A percentile compares a stretch with the other conserved stretches of the same genome.
These are phyloP conservation scores for Podospora australis DNA, from an alignment of 495 filamentous ascomycete genomes.

Conservation along the genomic window DNA sequence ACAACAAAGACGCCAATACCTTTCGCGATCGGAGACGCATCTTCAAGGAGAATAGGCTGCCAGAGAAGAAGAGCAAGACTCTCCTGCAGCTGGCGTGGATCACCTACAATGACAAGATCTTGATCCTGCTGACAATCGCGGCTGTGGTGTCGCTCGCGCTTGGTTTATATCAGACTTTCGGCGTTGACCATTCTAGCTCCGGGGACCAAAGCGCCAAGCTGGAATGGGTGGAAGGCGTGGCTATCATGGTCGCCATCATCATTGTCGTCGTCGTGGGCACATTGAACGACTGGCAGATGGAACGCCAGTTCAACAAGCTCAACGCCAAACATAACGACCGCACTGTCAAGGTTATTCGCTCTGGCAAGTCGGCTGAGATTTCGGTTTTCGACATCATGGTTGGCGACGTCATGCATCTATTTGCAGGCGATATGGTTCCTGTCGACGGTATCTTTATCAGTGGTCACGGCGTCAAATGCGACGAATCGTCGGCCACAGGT, in stretches of 20 bases:
- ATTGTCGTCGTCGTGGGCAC: conserved; percentile 72
- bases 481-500: conserved; percentile 78
- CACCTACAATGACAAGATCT: conserved; percentile 79
- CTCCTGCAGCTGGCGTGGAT: conserved; percentile 73
- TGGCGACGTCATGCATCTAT: conserved; percentile 67
- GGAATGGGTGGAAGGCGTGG: conserved; percentile 77
- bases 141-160: conserved; percentile 65
- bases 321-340: conserved; percentile 77
- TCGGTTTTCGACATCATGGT: conserved; percentile 67
- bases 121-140: conserved; percentile 66
- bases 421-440: conserved; percentile 66
- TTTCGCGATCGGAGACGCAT: conserved; percentile 63
- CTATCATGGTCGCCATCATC: conserved; percentile 68
- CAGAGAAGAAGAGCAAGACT: conserved; percentile 65
- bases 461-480: conserved; percentile 70
- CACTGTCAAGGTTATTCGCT: conserved; percentile 70
- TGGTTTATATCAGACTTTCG: conserved; percentile 66
- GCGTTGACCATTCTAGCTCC: conserved; percentile 29
- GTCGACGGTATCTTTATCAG: conserved; percentile 69
- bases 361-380: conserved; percentile 64
- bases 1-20: conserved; percentile 14
- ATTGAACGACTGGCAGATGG: conserved; percentile 74
- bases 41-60: conserved; percentile 64
- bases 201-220: conserved; percentile 42
- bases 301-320: conserved; percentile 71